phyloP scores from a whole-genome alignment of 306 rosid species.

The Alnus rubra region DNA sequence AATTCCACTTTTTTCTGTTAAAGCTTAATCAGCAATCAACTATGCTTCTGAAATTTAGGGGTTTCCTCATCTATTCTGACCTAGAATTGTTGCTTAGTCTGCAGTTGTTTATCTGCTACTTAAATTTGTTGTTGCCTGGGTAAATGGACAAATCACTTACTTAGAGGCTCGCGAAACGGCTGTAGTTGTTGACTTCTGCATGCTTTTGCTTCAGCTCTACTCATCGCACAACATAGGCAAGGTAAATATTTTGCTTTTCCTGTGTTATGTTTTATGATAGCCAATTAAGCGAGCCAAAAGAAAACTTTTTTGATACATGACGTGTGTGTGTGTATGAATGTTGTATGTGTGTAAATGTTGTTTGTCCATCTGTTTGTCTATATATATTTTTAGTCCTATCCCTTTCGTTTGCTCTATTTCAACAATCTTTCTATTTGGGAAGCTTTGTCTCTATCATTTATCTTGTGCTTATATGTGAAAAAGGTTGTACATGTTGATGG shows the following conservation, averaged over 20 bases:
- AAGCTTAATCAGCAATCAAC: neutral
- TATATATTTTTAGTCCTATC: no score
- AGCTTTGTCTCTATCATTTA: no score
- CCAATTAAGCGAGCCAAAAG: constrained; percentile 7
- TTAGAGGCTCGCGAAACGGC: constrained; percentile 85
- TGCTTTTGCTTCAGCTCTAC: constrained; percentile 86
- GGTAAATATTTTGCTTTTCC: constrained; percentile 46
- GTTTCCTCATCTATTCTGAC: constrained; percentile 26
- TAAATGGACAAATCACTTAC: constrained; percentile 87
- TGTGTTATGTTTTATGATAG: constrained; percentile 15
- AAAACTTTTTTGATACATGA: no score
- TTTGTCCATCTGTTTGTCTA: no score
- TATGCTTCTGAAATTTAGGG: constrained; percentile 1
- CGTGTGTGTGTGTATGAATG: neutral
- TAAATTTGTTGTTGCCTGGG: constrained; percentile 93
- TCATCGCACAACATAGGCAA: constrained; percentile 94
- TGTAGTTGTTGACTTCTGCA: constrained; percentile 73
- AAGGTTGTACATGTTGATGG: neutral
- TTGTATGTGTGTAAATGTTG: neutral
- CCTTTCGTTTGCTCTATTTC: no score
- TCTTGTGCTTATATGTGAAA: no score
- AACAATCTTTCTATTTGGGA: no score
- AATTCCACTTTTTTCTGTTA: neutral
- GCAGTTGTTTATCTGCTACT: constrained; percentile 93
- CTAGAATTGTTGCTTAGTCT: constrained; percentile 58